These are phyloP conservation scores for Chaetomium cochliodes DNA, from an alignment of 495 filamentous ascomycete genomes.

Conservation along the genomic window DNA sequence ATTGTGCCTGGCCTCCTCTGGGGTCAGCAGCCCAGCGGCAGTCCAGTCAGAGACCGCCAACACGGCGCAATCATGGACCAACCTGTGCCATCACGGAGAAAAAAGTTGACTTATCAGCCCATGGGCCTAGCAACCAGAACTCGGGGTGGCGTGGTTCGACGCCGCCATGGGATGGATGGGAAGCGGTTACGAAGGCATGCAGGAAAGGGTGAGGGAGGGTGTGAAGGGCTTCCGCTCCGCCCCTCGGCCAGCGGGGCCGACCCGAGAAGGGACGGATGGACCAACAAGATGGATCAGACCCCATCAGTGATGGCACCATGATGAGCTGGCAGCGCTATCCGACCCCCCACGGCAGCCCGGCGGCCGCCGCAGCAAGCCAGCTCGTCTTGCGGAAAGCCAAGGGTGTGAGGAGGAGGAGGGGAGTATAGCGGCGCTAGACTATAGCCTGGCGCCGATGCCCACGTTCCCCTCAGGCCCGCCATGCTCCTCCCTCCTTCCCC, in stretches of 20 bases:
- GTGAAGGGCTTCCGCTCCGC: conserved; percentile 15
- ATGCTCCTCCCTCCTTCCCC: conserved; percentile 10
- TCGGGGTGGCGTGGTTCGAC: conserved; percentile 30
- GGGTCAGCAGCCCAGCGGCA: conserved; percentile 29
- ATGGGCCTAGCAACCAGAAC: conserved; percentile 19
- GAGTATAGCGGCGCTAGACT: conserved; percentile 33
- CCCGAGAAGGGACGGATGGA: conserved; percentile 3
- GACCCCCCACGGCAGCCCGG: conserved; percentile 21
- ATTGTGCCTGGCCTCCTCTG: conserved; percentile 31
- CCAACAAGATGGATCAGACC: conserved; percentile 7
- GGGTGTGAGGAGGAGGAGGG: conserved; percentile 22
- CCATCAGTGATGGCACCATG: conserved; percentile 30
- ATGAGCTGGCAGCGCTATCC: conserved; percentile 33
- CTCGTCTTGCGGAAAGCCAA: conserved; percentile 14
- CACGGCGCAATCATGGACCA: conserved; percentile 15
- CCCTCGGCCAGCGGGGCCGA: conserved; percentile 13
- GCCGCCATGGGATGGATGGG: conserved; percentile 22
- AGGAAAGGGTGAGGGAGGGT: neutral
- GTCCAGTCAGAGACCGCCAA: conserved; percentile 20
- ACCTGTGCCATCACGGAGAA: conserved; percentile 7
- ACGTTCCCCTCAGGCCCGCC: conserved; percentile 28
- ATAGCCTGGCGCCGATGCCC: conserved; percentile 27
- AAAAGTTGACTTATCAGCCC: neutral
- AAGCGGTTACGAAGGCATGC: conserved; percentile 21
- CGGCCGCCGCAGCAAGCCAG: conserved; percentile 5